A percentile compares a stretch with the other conserved stretches of the same genome.
Conservation (phyloP, 345 rosid species). For the Corchorus capsularis region DNA sequence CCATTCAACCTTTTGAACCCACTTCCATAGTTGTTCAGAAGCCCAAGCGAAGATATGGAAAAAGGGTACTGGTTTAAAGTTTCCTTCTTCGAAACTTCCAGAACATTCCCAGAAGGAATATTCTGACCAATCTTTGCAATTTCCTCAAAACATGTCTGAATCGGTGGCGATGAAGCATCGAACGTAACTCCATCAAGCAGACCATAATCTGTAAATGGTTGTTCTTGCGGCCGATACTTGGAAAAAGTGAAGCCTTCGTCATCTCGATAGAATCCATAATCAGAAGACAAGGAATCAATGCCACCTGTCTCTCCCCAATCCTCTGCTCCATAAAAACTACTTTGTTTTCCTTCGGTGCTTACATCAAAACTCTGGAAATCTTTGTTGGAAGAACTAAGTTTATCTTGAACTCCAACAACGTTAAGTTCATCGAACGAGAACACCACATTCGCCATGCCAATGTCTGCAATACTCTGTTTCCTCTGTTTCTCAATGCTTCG, state of each 20-base stretch:
- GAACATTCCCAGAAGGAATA: conserved; percentile 1
- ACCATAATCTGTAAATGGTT: conserved; percentile 15
- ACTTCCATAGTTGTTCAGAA: conserved; percentile 36
- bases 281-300: conserved; percentile 20
- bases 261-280: conserved; percentile 25
- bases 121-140: conserved; percentile 24
- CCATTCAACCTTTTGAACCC: conserved; percentile 27
- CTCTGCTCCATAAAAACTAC: conserved; percentile 20
- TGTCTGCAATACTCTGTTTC: neutral
- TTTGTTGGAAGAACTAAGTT: conserved; percentile 24
- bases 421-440: conserved; percentile 17
- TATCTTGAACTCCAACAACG: conserved; percentile 21
- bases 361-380: conserved; percentile 10
- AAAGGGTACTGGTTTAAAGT: conserved; percentile 7
- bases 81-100: conserved; percentile 18
- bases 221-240: conserved; percentile 23
- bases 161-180: conserved; percentile 30
- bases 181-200: conserved; percentile 29
- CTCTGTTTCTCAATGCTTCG: neutral
- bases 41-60: conserved; percentile 43
- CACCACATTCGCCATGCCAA: conserved; percentile 23
- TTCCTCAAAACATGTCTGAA: conserved; percentile 33
- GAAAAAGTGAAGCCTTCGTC: conserved; percentile 14
- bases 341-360: neutral
- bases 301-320: conserved; percentile 19